Base-by-base conservation (phyloP, 208 protist species). In the Angomonas deanei region DNA sequence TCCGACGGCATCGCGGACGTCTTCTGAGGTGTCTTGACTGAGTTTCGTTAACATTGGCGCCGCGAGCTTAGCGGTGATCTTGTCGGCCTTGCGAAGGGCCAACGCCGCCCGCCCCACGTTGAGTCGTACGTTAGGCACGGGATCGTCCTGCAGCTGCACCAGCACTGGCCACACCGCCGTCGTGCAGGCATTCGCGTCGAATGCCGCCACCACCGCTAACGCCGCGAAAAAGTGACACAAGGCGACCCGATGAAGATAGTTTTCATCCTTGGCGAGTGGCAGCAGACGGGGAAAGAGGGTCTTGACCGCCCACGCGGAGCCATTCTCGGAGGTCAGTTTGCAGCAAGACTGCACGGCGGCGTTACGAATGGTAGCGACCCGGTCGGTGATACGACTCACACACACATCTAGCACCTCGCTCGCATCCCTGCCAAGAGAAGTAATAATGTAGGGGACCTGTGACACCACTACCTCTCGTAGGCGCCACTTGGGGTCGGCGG, bases 391-490 rank as follows among this genome's bases (percentile, higher is more conserved):
- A 27, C 80, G 82, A 66, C 78, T 68, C 10, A 92, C 70, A 53
- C 89, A 95, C 23, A 95, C 75, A 23, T 92, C 76, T 23, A 95
- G 66, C 54, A 95, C 82, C 56, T 93, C 80, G 36, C 91, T 82
- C 11, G 76, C 78, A 62, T 72, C 77, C 39, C 68, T 70, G 11
- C 82, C 88, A 5, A 91, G 72, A 1, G 82, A 81, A 8, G 82
- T 88, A 70, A 95, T 91, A 50, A 95, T 69, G 66, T 79, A 84
- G 1, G 89, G 86, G 59, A 95, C 77, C 70, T 93, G 86, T 36
- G 78, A 79, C 56, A 95, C 78, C 13, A 95, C 89, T 23, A 84
- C 77, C 61, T 95, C 86, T 3, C 89, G 83, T 67, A 95, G 74
- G 1, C 89, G 80, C 89, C 89, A 95, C 66, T 92, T 91, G n/a